phyloP scores from a whole-genome alignment of 2,329 filamentous ascomycete species.

The Pseudogymnoascus sp. region DNA sequence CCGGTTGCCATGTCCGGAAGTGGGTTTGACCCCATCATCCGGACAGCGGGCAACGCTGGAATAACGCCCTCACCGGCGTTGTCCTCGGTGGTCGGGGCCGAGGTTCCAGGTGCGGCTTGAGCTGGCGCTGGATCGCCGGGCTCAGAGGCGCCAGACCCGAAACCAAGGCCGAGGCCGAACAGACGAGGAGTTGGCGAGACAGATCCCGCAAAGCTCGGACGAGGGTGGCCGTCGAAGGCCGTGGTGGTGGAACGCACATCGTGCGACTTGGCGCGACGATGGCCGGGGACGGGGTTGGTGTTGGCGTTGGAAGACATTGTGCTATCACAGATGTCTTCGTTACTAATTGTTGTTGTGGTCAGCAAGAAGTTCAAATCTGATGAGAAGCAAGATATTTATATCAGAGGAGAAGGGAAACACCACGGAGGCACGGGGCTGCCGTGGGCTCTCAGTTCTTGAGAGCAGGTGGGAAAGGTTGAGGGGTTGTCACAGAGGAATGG shows the following conservation, averaged over 20 bases:
- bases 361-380: background rate
- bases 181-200: background rate
- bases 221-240: background rate
- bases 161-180: background rate
- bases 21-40: background rate
- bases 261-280: conserved; percentile 7
- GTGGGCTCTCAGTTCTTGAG: background rate
- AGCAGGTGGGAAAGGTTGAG: background rate
- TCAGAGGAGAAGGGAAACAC: background rate
- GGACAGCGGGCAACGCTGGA: background rate
- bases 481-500: background rate
- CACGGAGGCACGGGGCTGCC: background rate
- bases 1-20: background rate
- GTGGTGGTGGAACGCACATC: background rate
- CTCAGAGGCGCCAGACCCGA: background rate
- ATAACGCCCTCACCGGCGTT: background rate
- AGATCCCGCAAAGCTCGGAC: background rate
- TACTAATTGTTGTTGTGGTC: background rate
- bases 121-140: background rate
- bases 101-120: background rate
- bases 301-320: conserved; percentile 4
- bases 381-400: background rate
- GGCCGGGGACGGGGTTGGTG: background rate
- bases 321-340: background rate
- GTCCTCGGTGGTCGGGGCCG: background rate